These are phyloP conservation scores for Lippia alba DNA, from an alignment of 305 asterid genomes.

Conservation along the genomic window DNA sequence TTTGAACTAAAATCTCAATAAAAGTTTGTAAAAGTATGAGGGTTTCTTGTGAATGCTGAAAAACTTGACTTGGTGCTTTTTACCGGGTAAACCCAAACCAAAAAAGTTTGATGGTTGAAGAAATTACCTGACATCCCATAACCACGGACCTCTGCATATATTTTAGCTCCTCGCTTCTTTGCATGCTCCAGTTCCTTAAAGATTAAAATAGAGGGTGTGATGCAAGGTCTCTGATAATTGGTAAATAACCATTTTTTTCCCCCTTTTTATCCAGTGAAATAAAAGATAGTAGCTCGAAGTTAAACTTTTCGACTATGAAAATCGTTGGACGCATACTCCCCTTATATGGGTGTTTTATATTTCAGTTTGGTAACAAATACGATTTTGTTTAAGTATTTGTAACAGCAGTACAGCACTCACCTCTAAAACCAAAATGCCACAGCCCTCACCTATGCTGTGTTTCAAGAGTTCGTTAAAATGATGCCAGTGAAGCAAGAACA, in stretches of 20 bases:
- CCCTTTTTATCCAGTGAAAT: not conserved
- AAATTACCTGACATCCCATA: constrained; percentile 91
- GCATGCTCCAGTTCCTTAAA: constrained; percentile 95
- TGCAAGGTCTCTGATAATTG: constrained; percentile 26
- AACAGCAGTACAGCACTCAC: constrained; percentile 61
- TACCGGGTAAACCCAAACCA: too few relatives aligned
- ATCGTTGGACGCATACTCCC: too few relatives aligned
- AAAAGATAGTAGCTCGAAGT: not conserved
- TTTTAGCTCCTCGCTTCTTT: constrained; percentile 80
- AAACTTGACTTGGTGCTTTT: too few relatives aligned
- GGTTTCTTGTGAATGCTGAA: not conserved
- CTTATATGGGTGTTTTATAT: not conserved
- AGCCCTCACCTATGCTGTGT: constrained; percentile 95
- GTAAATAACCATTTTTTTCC: not conserved
- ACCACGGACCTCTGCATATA: constrained; percentile 93
- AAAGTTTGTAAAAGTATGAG: not conserved
- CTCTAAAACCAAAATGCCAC: constrained; percentile 91
- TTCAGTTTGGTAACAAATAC: not conserved
- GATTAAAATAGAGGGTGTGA: constrained; percentile 25
- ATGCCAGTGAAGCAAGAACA: constrained; percentile 27
- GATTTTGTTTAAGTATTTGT: constrained; percentile 10
- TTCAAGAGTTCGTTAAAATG: constrained; percentile 38
- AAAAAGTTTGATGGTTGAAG: constrained; percentile 26
- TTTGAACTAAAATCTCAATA: constrained; percentile 30
- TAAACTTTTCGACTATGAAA: not conserved